Conservation (phyloP, 148 eudicot species). For the Rhododendron ovatum region DNA sequence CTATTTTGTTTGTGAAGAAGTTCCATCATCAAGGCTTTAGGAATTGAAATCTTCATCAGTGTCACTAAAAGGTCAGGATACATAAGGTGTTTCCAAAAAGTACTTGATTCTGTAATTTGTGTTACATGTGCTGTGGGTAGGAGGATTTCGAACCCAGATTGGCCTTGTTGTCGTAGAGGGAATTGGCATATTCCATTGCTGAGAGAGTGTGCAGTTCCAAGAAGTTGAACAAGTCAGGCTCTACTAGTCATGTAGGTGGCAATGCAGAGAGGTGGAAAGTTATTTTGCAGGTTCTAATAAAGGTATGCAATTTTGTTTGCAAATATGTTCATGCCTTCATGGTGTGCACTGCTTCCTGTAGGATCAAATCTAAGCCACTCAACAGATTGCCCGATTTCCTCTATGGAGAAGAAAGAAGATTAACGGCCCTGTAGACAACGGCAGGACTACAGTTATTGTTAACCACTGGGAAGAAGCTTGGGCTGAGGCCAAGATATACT, state of each 20-base stretch:
- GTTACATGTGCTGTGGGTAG: neutral
- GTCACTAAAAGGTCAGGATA: neutral
- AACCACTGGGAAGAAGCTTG: neutral
- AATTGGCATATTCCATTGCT: neutral
- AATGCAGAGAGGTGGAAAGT: neutral
- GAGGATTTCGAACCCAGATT: neutral
- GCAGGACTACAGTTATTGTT: neutral
- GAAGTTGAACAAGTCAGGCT: neutral
- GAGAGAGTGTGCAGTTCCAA: neutral
- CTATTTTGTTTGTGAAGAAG: neutral
- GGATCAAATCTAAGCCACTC: neutral
- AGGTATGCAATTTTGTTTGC: neutral
- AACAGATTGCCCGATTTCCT: neutral
- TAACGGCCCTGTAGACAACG: neutral
- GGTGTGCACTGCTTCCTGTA: neutral
- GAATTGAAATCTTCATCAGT: neutral
- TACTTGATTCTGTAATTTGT: neutral
- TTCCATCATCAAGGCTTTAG: neutral
- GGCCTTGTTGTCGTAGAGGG: neutral
- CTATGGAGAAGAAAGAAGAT: neutral
- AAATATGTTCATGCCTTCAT: neutral
- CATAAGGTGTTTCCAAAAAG: neutral
- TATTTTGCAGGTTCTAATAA: neutral
- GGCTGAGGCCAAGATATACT: neutral
- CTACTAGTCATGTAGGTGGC: neutral